Percentiles rank a stretch among this genome's conserved stretches.
Conservation (phyloP, 2,329 filamentous ascomycete species). For the Alternaria dauci region DNA sequence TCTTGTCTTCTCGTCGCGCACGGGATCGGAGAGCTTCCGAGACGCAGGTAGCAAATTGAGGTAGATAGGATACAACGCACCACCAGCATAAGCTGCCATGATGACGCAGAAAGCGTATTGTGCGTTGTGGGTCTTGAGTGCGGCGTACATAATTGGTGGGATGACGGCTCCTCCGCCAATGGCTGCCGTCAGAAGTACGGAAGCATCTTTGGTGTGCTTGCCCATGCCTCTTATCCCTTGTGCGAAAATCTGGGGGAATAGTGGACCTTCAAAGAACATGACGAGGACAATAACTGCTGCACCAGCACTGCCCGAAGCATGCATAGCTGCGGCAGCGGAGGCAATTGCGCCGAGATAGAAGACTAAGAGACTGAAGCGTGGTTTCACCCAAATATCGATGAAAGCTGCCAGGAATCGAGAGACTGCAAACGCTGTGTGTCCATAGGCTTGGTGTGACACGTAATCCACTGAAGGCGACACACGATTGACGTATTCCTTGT, state of each 20-base stretch:
- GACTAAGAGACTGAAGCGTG: constrained; percentile 64
- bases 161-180: constrained; percentile 65
- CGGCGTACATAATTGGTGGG: constrained; percentile 63
- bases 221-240: constrained; percentile 67
- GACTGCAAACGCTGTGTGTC: constrained; percentile 65
- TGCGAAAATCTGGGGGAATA: constrained; percentile 67
- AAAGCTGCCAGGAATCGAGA: constrained; percentile 66
- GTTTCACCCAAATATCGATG: constrained; percentile 63
- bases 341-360: constrained; percentile 63
- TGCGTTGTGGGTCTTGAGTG: constrained; percentile 50
- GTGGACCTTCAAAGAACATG: constrained; percentile 68
- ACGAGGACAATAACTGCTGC: constrained; percentile 61
- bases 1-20: constrained; percentile 45
- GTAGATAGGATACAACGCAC: constrained; percentile 63
- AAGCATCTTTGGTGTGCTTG: constrained; percentile 65
- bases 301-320: constrained; percentile 49
- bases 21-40: constrained; percentile 61
- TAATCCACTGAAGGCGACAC: constrained; percentile 51
- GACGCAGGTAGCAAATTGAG: constrained; percentile 60
- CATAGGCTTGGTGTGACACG: constrained; percentile 61
- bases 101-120: constrained; percentile 63
- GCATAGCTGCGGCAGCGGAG: constrained; percentile 62
- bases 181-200: constrained; percentile 62
- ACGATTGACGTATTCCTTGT: constrained; percentile 54
- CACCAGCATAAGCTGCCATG: constrained; percentile 61